Evolutionary conservation across 768 basidiomycete species (phyloP).

Genomic region (Kwoniella newhampshirensis): DNA sequence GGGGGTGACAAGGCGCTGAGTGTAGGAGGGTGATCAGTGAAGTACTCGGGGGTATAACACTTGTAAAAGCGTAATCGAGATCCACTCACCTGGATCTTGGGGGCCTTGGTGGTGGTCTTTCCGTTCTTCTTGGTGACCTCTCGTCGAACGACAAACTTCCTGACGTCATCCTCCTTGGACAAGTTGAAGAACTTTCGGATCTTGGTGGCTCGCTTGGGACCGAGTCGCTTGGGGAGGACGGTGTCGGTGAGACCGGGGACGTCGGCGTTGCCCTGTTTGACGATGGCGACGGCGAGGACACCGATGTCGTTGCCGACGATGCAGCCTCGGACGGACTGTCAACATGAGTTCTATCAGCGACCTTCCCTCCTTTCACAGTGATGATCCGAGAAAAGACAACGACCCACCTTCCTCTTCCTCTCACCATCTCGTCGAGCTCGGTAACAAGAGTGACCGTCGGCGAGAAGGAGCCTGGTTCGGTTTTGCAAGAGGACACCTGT

Average conservation of each 20-base stretch:
- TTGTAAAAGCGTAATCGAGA: background rate
- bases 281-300: constrained; percentile 87
- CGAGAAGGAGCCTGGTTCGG: constrained; percentile 89
- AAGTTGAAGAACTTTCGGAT: constrained; percentile 97
- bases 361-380: no score
- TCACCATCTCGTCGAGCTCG: constrained; percentile 87
- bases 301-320: constrained; percentile 97
- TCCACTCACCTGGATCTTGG: constrained; percentile 75
- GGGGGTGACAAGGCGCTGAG: constrained; percentile 84
- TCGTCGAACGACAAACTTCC: constrained; percentile 79
- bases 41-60: no score
- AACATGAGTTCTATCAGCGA: no score
- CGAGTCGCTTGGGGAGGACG: constrained; percentile 90
- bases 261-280: constrained; percentile 91
- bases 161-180: constrained; percentile 95
- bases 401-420: constrained; percentile 84
- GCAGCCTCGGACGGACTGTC: constrained; percentile 79
- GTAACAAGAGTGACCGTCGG: constrained; percentile 98
- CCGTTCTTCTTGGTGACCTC: constrained; percentile 87
- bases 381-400: background rate
- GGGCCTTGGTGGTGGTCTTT: constrained; percentile 96
- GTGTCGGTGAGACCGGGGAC: constrained; percentile 88
- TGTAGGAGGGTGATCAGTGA: no score
- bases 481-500: constrained; percentile 74
- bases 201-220: constrained; percentile 96